These are phyloP conservation scores for Quercus lobata DNA, from an alignment of 331 rosid species.

Conservation along the genomic window DNA sequence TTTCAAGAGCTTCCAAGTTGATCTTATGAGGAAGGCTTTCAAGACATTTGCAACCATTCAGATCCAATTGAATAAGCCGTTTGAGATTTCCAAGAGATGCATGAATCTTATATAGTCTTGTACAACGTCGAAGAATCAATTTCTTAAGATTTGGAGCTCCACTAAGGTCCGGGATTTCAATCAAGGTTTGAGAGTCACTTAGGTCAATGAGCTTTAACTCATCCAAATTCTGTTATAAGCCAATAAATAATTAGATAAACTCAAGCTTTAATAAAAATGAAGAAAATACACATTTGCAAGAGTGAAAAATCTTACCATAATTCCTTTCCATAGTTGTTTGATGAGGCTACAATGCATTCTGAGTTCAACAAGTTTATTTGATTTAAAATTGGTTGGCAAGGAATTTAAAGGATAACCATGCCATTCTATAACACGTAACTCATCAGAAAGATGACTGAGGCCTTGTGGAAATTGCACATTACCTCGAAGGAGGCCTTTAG, in stretches of 20 bases:
- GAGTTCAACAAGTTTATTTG: too few relatives aligned
- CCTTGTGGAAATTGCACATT: too few relatives aligned
- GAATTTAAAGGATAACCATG: too few relatives aligned
- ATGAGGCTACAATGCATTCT: too few relatives aligned
- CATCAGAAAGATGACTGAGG: too few relatives aligned
- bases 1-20: not conserved
- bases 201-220: not conserved
- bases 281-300: too few relatives aligned
- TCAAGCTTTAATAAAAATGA: not conserved
- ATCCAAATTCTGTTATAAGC: not conserved
- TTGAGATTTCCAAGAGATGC: not conserved
- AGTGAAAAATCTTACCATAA: not conserved
- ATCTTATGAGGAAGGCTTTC: too few relatives aligned
- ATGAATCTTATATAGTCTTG: too few relatives aligned
- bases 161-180: not conserved
- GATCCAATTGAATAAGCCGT: not conserved
- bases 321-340: not conserved
- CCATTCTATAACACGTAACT: too few relatives aligned
- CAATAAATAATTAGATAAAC: not conserved
- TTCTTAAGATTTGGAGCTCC: too few relatives aligned
- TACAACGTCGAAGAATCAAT: too few relatives aligned
- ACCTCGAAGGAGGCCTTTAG: too few relatives aligned
- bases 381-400: rapidly evolving
- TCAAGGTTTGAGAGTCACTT: not conserved
- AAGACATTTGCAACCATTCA: not conserved